phyloP scores from a whole-genome alignment of 306 rosid species.

The barrel medic (Medicago truncatula) region MtrunA17r5.0-ANR NC_053048.1:4429001-4429500 shows the following conservation, averaged over 20 bases:
- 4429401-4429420: conserved; percentile 43
- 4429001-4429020: conserved; percentile 58
- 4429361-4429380: conserved; percentile 18
- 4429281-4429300: conserved; percentile 4
- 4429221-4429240: background rate
- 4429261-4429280: conserved; percentile 13
- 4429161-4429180: conserved; percentile 37
- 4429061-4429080: conserved; percentile 67
- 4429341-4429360: conserved; percentile 35
- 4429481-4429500: background rate
- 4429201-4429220: background rate
- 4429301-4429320: conserved; percentile 55
- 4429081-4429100: conserved; percentile 15
- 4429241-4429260: background rate
- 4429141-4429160: conserved; percentile 51
- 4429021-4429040: conserved; percentile 58
- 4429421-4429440: conserved; percentile 42
- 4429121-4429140: conserved; percentile 36
- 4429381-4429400: conserved; percentile 1
- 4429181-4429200: background rate
- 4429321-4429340: conserved; percentile 37
- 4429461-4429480: conserved; percentile 15
- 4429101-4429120: background rate
- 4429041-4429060: conserved; percentile 52
- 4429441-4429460: conserved; percentile 38